Conservation (phyloP, 306 rosid species). For the Albizia julibrissin region DNA sequence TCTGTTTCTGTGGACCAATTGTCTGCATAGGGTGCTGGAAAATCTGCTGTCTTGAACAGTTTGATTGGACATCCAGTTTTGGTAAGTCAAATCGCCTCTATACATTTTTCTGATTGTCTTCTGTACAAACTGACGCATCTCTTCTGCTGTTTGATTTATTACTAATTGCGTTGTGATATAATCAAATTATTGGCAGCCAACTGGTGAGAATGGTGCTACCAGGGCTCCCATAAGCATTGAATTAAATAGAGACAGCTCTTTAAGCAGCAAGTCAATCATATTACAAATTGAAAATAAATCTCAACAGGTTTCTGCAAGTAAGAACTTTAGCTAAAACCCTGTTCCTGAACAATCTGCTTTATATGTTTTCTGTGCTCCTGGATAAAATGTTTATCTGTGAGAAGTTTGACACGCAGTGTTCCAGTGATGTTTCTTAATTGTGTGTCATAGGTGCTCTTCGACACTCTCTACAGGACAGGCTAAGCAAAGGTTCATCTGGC, state of each 20-base stretch:
- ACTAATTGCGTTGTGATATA: slow-evolving; percentile 1
- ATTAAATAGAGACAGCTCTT: slow-evolving; percentile 76
- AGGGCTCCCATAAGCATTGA: slow-evolving; percentile 95
- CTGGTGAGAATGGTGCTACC: slow-evolving; percentile 98
- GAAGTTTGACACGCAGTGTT: not conserved
- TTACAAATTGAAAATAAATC: slow-evolving; percentile 93
- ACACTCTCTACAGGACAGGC: slow-evolving; percentile 90
- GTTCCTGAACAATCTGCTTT: slow-evolving; percentile 1
- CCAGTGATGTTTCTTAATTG: slow-evolving; percentile 19
- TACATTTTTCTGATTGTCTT: not conserved
- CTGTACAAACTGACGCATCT: not conserved
- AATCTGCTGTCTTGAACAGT: slow-evolving; percentile 91
- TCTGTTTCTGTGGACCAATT: slow-evolving; percentile 1
- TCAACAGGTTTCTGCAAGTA: slow-evolving; percentile 97
- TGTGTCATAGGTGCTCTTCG: slow-evolving; percentile 73
- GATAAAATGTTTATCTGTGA: not conserved
- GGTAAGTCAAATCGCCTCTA: slow-evolving; percentile 53
- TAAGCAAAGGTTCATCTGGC: slow-evolving; percentile 83
- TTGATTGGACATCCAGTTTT: slow-evolving; percentile 95
- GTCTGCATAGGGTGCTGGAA: slow-evolving; percentile 85
- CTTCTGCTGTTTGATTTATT: not conserved
- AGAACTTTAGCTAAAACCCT: slow-evolving; percentile 32
- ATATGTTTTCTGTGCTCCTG: slow-evolving; percentile 11
- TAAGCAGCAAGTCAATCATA: slow-evolving; percentile 86
- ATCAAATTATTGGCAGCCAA: slow-evolving; percentile 61